phyloP scores from a whole-genome alignment of 345 rosid genomes.

The Diplotaxis tenuifolia region DNA sequence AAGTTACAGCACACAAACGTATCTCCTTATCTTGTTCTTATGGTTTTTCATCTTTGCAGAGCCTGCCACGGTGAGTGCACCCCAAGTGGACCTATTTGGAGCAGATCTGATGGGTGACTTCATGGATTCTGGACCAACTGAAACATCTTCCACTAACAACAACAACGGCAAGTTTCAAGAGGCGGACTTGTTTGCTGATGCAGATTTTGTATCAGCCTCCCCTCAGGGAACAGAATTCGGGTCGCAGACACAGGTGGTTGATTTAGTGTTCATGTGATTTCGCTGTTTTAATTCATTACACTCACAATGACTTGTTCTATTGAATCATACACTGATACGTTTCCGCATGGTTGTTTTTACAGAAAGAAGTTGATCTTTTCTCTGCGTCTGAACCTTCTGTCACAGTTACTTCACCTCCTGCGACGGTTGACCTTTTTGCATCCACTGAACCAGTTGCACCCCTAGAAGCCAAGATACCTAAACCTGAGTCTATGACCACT shows the following conservation, averaged over 20 bases:
- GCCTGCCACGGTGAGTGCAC: conserved; percentile 52
- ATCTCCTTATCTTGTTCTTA: neutral
- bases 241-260: conserved; percentile 55
- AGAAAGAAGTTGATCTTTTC: conserved; percentile 41
- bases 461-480: conserved; percentile 48
- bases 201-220: conserved; percentile 84
- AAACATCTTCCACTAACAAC: conserved; percentile 41
- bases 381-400: conserved; percentile 36
- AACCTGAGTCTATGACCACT: conserved; percentile 37
- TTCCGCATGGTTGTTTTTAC: conserved; percentile 24
- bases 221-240: conserved; percentile 45
- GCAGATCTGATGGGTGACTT: conserved; percentile 70
- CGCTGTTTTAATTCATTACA: neutral
- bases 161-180: conserved; percentile 46
- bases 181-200: conserved; percentile 93
- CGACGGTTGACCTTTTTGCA: conserved; percentile 64
- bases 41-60: conserved; percentile 50
- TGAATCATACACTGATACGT: conserved; percentile 10
- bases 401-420: conserved; percentile 47
- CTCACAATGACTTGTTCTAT: neutral
- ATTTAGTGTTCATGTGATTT: conserved; percentile 10
- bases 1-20: neutral
- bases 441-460: conserved; percentile 50
- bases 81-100: conserved; percentile 82
- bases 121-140: conserved; percentile 68